These are phyloP conservation scores for Penicillium concentricum DNA, from an alignment of 2,329 filamentous ascomycete genomes.

Conservation along the genomic window DNA sequence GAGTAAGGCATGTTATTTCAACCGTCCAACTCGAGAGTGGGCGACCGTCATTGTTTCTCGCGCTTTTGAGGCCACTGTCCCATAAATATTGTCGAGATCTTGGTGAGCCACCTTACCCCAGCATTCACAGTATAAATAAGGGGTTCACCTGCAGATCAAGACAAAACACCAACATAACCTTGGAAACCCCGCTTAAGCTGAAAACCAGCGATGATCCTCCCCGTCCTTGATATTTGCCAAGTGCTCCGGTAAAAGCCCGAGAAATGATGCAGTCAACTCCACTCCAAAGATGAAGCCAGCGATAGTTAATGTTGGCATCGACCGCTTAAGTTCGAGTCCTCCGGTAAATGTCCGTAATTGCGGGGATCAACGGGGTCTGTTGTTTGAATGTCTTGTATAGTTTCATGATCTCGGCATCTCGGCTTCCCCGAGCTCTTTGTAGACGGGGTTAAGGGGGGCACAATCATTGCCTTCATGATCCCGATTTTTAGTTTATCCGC, in stretches of 20 bases:
- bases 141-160: not conserved
- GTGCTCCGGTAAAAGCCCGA: slow-evolving; percentile 12
- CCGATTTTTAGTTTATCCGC: no score
- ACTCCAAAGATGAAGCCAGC: not conserved
- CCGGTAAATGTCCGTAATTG: not conserved
- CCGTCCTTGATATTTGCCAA: not conserved
- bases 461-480: no score
- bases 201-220: not conserved
- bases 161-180: not conserved
- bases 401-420: not conserved
- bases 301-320: no score
- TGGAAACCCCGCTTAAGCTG: not conserved
- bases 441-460: slow-evolving; percentile 19
- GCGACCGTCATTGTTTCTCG: not conserved
- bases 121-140: not conserved
- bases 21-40: not conserved
- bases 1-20: not conserved
- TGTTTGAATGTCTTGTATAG: not conserved
- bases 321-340: not conserved
- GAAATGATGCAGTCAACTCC: not conserved
- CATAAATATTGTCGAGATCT: not conserved
- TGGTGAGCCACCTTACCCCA: not conserved
- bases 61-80: not conserved
- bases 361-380: not conserved
- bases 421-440: slow-evolving; percentile 25